phyloP scores from a whole-genome alignment of 2,329 filamentous ascomycete species.

The Cordyceps fumosorosea region DNA sequence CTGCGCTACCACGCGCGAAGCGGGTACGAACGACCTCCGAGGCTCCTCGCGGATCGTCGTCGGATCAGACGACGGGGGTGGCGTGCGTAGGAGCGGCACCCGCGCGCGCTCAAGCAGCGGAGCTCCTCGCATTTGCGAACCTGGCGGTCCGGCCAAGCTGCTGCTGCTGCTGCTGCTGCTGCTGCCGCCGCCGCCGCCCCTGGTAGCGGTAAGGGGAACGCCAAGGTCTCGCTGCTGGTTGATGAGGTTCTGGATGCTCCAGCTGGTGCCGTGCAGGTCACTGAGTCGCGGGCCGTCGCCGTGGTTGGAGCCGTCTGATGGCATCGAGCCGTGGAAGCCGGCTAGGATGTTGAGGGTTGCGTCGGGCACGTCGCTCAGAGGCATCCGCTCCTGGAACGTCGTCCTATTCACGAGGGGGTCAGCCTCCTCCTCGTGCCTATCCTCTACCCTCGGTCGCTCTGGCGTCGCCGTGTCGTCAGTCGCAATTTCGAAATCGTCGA shows the following conservation, averaged over 20 bases:
- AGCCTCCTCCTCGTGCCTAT: neutral
- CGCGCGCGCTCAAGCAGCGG: neutral
- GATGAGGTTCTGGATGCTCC: neutral
- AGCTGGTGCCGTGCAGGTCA: constrained; percentile 1
- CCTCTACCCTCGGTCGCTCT: neutral
- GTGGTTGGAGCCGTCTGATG: neutral
- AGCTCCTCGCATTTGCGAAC: constrained; percentile 9
- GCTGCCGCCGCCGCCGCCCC: neutral
- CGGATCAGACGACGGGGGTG: constrained; percentile 21
- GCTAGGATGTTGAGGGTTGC: constrained; percentile 13
- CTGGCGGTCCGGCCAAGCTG: neutral
- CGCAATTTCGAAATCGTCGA: constrained; percentile 27
- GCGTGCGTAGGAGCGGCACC: constrained; percentile 17
- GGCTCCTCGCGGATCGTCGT: constrained; percentile 7
- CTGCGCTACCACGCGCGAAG: neutral
- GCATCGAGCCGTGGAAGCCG: neutral
- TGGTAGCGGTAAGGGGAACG: neutral
- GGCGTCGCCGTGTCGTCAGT: constrained; percentile 28
- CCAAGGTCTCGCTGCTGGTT: neutral
- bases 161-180: neutral
- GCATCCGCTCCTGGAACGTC: neutral
- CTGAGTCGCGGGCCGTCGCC: constrained; percentile 4
- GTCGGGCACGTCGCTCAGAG: constrained; percentile 20
- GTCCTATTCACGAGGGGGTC: no score
- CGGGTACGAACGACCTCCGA: neutral